Evolutionary conservation across 257 asterid species (phyloP).

Genomic region (Forsythia viridissima): DNA sequence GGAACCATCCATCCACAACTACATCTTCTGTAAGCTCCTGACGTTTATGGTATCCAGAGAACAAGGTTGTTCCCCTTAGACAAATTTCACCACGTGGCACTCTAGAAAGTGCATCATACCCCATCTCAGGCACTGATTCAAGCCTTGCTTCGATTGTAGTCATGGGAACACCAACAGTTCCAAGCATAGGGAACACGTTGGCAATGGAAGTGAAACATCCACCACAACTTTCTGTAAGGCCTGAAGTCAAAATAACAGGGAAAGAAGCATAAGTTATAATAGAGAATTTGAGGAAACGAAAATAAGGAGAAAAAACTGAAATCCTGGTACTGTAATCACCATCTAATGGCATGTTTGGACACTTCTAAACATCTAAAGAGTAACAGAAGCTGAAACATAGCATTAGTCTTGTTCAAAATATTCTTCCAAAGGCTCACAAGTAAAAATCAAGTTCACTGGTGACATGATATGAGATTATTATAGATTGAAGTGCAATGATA

Average conservation of each 20-base stretch:
- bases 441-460: neutral
- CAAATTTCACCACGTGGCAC: conserved; percentile 91
- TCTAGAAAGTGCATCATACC: conserved; percentile 75
- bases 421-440: neutral
- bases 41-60: conserved; percentile 88
- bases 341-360: neutral
- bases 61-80: conserved; percentile 74
- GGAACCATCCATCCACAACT: conserved; percentile 90
- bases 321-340: neutral
- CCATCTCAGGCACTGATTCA: conserved; percentile 94
- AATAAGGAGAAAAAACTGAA: neutral
- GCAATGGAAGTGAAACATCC: conserved; percentile 87
- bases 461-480: neutral
- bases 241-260: conserved; percentile 34
- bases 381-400: neutral
- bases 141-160: conserved; percentile 83
- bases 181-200: conserved; percentile 72
- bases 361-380: neutral
- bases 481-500: neutral
- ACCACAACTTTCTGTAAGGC: conserved; percentile 82
- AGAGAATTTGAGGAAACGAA: neutral
- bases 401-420: neutral
- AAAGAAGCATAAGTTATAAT: neutral
- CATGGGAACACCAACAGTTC: conserved; percentile 91
- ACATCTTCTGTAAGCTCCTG: conserved; percentile 71